phyloP scores from a whole-genome alignment of 2,329 filamentous ascomycete species.

The Cladosporium sp. region DNA sequence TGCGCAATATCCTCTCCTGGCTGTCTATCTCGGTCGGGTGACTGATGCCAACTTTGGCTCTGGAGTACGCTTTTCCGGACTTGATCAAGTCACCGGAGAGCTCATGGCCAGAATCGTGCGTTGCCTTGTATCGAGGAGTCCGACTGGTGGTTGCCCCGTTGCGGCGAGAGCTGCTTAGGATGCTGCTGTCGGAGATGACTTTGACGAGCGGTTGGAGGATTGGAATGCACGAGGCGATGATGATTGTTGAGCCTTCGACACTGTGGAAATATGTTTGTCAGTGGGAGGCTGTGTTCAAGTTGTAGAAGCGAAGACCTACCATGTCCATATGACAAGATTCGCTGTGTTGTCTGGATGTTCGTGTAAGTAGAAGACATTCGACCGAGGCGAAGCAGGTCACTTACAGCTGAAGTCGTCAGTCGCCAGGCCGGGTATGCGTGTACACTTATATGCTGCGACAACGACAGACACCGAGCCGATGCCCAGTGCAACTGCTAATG shows the following conservation, averaged over 20 bases:
- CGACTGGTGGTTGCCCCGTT: background rate
- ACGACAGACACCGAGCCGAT: conserved; percentile 37
- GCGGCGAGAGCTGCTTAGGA: conserved; percentile 5
- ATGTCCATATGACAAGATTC: conserved; percentile 46
- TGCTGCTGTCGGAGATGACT: background rate
- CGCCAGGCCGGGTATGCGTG: conserved; percentile 26
- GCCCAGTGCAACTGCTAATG: conserved; percentile 35
- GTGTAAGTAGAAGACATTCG: background rate
- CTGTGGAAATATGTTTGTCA: conserved; percentile 1
- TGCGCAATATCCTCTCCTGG: background rate
- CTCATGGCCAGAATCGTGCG: background rate
- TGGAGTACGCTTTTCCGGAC: background rate
- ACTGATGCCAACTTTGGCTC: conserved; percentile 1
- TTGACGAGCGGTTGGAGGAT: conserved; percentile 30
- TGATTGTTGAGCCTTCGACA: conserved; percentile 32
- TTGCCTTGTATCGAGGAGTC: background rate
- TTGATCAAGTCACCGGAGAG: background rate
- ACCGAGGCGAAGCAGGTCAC: background rate
- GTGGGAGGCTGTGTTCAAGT: background rate
- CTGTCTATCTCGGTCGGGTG: background rate
- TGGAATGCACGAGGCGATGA: conserved; percentile 36
- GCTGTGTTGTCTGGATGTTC: conserved; percentile 31
- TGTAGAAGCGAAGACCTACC: background rate
- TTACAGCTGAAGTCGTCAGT: conserved; percentile 31
- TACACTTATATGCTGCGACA: conserved; percentile 33